Evolutionary conservation across 176 grass and related monocot species (phyloP).

Genomic region (Ensete ventricosum): DNA sequence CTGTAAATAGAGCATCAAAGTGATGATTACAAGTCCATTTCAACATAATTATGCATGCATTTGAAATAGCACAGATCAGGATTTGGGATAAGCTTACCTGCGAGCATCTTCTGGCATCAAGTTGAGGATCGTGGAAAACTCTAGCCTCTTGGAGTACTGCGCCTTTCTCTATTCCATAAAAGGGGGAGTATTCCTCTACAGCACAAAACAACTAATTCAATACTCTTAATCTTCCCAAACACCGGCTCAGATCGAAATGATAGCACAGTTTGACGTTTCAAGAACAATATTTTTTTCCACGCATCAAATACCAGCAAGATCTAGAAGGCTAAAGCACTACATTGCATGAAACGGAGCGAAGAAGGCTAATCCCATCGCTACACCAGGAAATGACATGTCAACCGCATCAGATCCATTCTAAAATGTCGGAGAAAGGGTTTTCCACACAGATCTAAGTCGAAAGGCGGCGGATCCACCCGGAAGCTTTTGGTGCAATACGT

Average conservation of each 20-base stretch:
- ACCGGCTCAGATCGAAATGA: conserved; percentile 1
- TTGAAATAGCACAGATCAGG: background rate
- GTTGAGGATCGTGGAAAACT: conserved; percentile 91
- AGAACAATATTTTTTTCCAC: conserved; percentile 7
- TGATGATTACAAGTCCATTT: background rate
- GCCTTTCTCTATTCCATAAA: conserved; percentile 96
- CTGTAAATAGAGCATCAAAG: conserved; percentile 25
- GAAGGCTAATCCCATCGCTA: background rate
- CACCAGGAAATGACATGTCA: background rate
- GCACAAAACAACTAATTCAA: conserved; percentile 12
- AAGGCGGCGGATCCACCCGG: conserved; percentile 1
- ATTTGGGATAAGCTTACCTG: conserved; percentile 37
- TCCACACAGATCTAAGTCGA: background rate
- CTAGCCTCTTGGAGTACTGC: conserved; percentile 94
- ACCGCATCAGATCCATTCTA: background rate
- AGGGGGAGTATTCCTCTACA: conserved; percentile 88
- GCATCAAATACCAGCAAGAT: background rate
- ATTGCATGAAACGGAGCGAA: background rate
- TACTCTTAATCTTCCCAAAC: background rate
- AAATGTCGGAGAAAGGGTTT: background rate
- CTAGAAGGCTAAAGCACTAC: background rate
- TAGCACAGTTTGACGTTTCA: background rate
- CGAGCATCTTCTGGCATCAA: conserved; percentile 84
- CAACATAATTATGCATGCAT: background rate
- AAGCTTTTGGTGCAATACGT: too few species aligned